Evolutionary conservation across 768 basidiomycete species (phyloP).

Genomic region (Glaciozyma antarctica): DNA sequence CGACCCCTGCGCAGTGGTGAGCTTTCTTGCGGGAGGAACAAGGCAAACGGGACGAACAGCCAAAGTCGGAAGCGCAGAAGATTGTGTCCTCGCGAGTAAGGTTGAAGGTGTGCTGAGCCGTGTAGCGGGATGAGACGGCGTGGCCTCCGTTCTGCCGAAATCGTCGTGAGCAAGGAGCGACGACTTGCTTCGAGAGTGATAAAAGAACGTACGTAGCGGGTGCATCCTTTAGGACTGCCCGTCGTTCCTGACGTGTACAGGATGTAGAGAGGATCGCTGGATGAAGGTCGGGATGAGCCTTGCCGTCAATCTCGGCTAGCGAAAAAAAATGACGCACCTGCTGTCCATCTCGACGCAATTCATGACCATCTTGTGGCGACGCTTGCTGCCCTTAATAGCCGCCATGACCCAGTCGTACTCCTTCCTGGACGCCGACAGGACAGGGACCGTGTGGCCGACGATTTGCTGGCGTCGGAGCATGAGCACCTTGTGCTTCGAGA

Average conservation of each 20-base stretch:
- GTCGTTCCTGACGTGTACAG: slow-evolving; percentile 10
- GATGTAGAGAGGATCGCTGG: slow-evolving; percentile 1
- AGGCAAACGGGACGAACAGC: background rate
- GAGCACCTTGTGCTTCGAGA: background rate
- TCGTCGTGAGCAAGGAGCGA: too few species aligned
- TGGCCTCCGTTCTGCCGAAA: slow-evolving; percentile 4
- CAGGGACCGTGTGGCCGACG: background rate
- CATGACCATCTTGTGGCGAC: background rate
- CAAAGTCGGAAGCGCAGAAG: background rate
- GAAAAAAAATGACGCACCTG: background rate
- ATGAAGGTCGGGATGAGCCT: too few species aligned
- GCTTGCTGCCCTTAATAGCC: background rate
- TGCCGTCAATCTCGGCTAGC: too few species aligned
- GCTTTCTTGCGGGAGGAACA: too few species aligned
- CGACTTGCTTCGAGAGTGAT: background rate
- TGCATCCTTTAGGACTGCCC: slow-evolving; percentile 1
- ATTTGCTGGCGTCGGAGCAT: background rate
- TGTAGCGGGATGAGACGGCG: slow-evolving; percentile 6
- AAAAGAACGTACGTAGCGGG: background rate
- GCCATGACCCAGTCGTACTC: background rate
- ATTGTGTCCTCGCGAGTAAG: slow-evolving; percentile 6
- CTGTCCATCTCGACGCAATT: background rate
- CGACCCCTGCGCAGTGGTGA: background rate
- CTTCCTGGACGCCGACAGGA: background rate
- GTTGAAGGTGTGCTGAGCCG: slow-evolving; percentile 1